Evolutionary conservation across 2,329 filamentous ascomycete genomes (phyloP).

Genomic region (Cladophialophora chaetospira): DNA sequence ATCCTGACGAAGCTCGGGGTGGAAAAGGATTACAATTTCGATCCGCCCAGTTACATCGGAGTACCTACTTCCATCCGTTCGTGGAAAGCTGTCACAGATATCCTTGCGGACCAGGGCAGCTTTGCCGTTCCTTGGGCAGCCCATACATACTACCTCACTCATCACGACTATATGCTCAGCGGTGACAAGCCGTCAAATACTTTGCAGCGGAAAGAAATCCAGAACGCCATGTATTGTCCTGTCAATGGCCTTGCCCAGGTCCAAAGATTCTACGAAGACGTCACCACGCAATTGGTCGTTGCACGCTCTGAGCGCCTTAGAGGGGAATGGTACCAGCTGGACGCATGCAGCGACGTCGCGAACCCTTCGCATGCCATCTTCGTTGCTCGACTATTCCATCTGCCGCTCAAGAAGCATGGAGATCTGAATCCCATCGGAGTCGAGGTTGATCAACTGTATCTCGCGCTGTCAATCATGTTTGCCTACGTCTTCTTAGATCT

Average conservation of each 20-base stretch:
- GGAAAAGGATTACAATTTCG: constrained; percentile 47
- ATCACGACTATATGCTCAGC: constrained; percentile 52
- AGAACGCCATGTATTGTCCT: constrained; percentile 40
- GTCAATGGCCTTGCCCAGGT: constrained; percentile 51
- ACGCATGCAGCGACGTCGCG: constrained; percentile 35
- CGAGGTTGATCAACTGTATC: constrained; percentile 34
- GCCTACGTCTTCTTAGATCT: constrained; percentile 37
- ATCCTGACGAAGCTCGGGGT: constrained; percentile 46
- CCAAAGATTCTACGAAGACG: constrained; percentile 51
- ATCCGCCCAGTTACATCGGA: constrained; percentile 36
- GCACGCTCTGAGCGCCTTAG: constrained; percentile 37
- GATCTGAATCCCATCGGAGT: constrained; percentile 30
- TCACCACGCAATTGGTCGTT: constrained; percentile 42
- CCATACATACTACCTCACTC: constrained; percentile 41
- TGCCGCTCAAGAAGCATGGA: constrained; percentile 34
- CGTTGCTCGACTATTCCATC: constrained; percentile 35
- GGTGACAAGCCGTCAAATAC: constrained; percentile 47
- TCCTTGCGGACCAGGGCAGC: constrained; percentile 45
- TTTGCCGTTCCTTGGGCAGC: constrained; percentile 51
- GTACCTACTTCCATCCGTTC: constrained; percentile 47
- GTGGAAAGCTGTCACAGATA: constrained; percentile 47
- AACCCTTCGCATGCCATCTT: constrained; percentile 38
- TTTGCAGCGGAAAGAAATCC: constrained; percentile 46
- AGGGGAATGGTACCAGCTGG: constrained; percentile 38
- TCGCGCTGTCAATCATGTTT: constrained; percentile 35